Percentiles rank a stretch among this genome's conserved stretches.
Evolutionary conservation across 768 basidiomycete genomes (phyloP).

Genomic region (Mycena pura): DNA sequence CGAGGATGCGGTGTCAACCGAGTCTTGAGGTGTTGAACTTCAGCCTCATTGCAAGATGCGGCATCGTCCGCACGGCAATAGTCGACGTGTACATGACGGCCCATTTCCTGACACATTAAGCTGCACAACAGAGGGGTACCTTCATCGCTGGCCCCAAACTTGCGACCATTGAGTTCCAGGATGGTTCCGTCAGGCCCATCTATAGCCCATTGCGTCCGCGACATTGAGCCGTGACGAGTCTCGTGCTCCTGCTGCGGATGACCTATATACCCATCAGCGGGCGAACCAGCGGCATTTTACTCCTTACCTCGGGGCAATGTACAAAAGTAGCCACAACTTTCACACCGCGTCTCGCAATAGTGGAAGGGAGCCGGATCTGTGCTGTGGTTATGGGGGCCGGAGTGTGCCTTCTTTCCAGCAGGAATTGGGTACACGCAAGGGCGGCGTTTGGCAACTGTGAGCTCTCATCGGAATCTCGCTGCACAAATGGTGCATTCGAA

Average conservation of each 20-base stretch:
- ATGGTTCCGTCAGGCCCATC: constrained; percentile 57
- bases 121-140: constrained; percentile 72
- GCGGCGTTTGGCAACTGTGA: constrained; percentile 57
- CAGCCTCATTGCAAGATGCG: constrained; percentile 47
- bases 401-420: constrained; percentile 48
- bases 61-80: constrained; percentile 53
- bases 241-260: constrained; percentile 68
- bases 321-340: constrained; percentile 64
- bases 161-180: constrained; percentile 61
- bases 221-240: constrained; percentile 70
- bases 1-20: constrained; percentile 54
- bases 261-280: constrained; percentile 39
- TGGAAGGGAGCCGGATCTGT: constrained; percentile 53
- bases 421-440: constrained; percentile 56
- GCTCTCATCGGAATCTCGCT: too few species aligned
- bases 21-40: constrained; percentile 53
- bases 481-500: too few species aligned
- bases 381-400: constrained; percentile 57
- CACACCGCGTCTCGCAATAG: constrained; percentile 62
- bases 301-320: constrained; percentile 58
- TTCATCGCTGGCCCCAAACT: constrained; percentile 59
- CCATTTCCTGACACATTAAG: constrained; percentile 59
- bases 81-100: constrained; percentile 63
- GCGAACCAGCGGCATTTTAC: background rate
- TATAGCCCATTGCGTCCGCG: constrained; percentile 60